These are phyloP conservation scores for Phytophthora sp. DNA, from an alignment of 352 stramenopile genomes.

Conservation along the genomic window DNA sequence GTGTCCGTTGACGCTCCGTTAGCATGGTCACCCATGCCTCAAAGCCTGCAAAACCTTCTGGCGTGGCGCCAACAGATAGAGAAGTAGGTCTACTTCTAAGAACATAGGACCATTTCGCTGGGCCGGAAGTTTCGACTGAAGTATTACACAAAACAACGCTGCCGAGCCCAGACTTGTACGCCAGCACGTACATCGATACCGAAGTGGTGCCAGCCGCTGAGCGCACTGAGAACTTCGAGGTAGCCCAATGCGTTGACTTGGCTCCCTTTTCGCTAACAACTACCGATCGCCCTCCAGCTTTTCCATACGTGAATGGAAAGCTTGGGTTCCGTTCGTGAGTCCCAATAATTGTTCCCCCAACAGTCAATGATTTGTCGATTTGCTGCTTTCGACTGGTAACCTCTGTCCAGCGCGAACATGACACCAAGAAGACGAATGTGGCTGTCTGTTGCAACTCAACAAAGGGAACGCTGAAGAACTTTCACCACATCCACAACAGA, in stretches of 20 bases:
- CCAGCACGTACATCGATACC: background rate
- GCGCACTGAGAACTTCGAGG: background rate
- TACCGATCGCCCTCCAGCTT: background rate
- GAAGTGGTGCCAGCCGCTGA: background rate
- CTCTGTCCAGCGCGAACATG: slow-evolving; percentile 17
- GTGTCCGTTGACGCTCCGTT: no score
- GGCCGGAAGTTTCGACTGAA: background rate
- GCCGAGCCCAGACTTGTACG: background rate
- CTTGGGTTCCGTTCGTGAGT: slow-evolving; percentile 5
- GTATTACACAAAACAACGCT: slow-evolving; percentile 1
- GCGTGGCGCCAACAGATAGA: no score
- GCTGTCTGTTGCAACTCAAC: slow-evolving; percentile 8
- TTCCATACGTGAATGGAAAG: slow-evolving; percentile 14
- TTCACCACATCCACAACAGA: slow-evolving; percentile 6
- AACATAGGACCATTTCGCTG: slow-evolving; percentile 3
- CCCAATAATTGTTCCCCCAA: slow-evolving; percentile 6
- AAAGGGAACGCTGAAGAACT: background rate
- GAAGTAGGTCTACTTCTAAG: background rate
- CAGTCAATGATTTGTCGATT: slow-evolving; percentile 9
- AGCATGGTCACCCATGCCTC: background rate
- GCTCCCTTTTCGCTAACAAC: background rate
- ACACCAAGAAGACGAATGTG: slow-evolving; percentile 10
- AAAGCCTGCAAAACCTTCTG: background rate
- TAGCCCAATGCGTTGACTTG: background rate
- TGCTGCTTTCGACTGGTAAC: slow-evolving; percentile 14